These are phyloP conservation scores for Corrigiola litoralis DNA, from an alignment of 179 eudicot genomes.

Conservation along the genomic window DNA sequence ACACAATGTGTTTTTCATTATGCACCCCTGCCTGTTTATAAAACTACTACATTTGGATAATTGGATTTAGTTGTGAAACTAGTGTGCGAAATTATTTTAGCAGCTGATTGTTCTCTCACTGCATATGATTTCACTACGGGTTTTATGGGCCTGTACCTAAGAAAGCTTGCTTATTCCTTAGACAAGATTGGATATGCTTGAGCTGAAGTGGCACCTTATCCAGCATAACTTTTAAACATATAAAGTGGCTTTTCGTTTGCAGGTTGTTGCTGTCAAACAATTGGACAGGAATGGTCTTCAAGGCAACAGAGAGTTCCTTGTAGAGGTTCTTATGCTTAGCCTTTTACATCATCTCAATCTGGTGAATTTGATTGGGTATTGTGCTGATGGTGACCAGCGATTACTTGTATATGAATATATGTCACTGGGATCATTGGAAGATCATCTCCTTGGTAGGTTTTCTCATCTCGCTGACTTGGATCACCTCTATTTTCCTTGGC, in stretches of 20 bases:
- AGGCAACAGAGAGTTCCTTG: constrained; percentile 91
- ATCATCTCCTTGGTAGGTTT: constrained; percentile 78
- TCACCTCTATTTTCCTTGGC: not conserved
- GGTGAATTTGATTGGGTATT: constrained; percentile 85
- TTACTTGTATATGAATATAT: constrained; percentile 87
- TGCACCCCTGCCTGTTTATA: not conserved
- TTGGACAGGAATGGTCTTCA: constrained; percentile 95
- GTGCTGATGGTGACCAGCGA: constrained; percentile 96
- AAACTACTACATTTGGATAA: not conserved
- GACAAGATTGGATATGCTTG: not conserved
- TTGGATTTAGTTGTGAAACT: not conserved
- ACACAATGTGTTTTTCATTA: not conserved
- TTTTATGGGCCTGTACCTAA: not conserved
- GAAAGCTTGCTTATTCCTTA: not conserved
- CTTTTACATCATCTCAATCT: constrained; percentile 77
- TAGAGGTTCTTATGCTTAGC: constrained; percentile 98
- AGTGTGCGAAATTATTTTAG: not conserved
- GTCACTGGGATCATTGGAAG: constrained; percentile 87
- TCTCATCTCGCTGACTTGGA: not conserved
- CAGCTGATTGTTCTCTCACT: not conserved
- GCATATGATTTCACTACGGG: not conserved
- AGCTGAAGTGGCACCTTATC: constrained; percentile 1
- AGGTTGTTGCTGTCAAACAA: constrained; percentile 94
- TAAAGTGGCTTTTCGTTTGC: constrained; percentile 12
- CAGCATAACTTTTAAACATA: not conserved